Evolutionary conservation across 225 moss, liverwort and hornwort genomes (phyloP).

Genomic region (Takakia lepidozioides): DNA sequence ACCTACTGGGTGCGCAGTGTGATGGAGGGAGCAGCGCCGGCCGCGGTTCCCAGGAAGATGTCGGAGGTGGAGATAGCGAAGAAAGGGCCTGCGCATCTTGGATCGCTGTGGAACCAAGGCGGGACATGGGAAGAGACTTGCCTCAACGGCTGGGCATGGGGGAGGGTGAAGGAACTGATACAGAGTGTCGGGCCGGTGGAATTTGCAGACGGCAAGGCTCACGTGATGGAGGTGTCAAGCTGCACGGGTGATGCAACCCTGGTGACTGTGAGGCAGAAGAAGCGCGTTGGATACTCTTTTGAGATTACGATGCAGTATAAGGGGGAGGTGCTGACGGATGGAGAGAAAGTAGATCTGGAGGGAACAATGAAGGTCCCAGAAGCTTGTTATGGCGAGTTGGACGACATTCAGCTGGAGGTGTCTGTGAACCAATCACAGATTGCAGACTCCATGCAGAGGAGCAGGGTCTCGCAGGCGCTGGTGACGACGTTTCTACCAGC

Average conservation of each 20-base stretch:
- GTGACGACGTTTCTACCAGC: slow-evolving; percentile 51
- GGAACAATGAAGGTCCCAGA: slow-evolving; percentile 76
- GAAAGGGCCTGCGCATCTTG: slow-evolving; percentile 17
- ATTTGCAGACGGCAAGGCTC: slow-evolving; percentile 57
- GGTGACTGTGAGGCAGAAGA: slow-evolving; percentile 84
- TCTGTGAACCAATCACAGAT: slow-evolving; percentile 41
- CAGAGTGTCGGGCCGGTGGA: slow-evolving; percentile 34
- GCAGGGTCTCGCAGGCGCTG: slow-evolving; percentile 40
- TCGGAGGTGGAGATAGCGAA: slow-evolving; percentile 28
- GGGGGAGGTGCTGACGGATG: slow-evolving; percentile 25
- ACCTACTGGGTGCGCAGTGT: slow-evolving; percentile 75
- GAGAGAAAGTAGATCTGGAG: slow-evolving; percentile 37
- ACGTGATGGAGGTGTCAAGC: slow-evolving; percentile 58
- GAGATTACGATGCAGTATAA: slow-evolving; percentile 79
- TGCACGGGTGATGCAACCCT: slow-evolving; percentile 88
- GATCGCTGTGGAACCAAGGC: slow-evolving; percentile 79
- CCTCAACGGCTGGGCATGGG: slow-evolving; percentile 62
- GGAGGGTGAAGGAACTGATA: slow-evolving; percentile 60
- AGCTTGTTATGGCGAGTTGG: slow-evolving; percentile 79
- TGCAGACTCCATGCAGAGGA: slow-evolving; percentile 29
- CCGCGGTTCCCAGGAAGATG: slow-evolving; percentile 52
- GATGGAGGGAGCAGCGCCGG: slow-evolving; percentile 44
- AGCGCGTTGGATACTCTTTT: slow-evolving; percentile 77
- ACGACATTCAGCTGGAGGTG: slow-evolving; percentile 77
- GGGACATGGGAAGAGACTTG: slow-evolving; percentile 93